phyloP scores from a whole-genome alignment of 805 yeast species.

The Nakazawaea pomicola region DNA sequence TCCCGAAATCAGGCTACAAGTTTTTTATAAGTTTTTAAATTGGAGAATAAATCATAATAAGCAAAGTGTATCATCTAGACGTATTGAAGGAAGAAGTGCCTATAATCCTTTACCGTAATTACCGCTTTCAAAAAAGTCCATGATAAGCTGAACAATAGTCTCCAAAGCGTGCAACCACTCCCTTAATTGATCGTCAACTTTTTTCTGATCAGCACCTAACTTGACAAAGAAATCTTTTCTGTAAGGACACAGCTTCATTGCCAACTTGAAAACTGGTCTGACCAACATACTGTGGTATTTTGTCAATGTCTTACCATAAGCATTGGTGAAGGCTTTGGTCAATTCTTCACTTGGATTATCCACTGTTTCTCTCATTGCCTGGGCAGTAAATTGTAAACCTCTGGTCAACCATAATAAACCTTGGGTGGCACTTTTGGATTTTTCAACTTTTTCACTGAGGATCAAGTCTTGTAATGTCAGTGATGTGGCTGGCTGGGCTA shows the following conservation, averaged over 20 bases:
- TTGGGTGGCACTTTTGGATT: conserved; percentile 75
- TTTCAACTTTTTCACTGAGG: conserved; percentile 61
- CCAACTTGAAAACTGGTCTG: conserved; percentile 84
- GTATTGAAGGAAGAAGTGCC: too few relatives aligned
- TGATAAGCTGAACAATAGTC: conserved; percentile 63
- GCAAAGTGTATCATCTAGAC: too few relatives aligned
- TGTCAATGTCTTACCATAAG: conserved; percentile 76
- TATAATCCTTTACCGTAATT: conserved; percentile 87
- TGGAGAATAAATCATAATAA: too few relatives aligned
- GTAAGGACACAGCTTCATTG: conserved; percentile 94
- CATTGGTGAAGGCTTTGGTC: conserved; percentile 72
- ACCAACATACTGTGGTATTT: conserved; percentile 79
- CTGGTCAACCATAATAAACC: conserved; percentile 83
- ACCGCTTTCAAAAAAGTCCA: conserved; percentile 72
- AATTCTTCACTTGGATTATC: conserved; percentile 61
- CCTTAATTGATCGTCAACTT: conserved; percentile 58
- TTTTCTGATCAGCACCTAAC: conserved; percentile 70
- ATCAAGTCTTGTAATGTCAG: conserved; percentile 76
- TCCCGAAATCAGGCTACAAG: too few relatives aligned
- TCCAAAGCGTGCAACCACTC: conserved; percentile 78
- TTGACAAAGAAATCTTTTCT: conserved; percentile 79
- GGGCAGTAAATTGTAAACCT: conserved; percentile 88
- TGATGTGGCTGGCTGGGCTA: conserved; percentile 57
- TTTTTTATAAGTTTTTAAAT: too few relatives aligned
- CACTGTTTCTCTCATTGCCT: conserved; percentile 77